Evolutionary conservation across 306 rosid genomes (phyloP), one percentile per base, ranked within the genome.

Genomic region (Phaseolus lunatus): DNA sequence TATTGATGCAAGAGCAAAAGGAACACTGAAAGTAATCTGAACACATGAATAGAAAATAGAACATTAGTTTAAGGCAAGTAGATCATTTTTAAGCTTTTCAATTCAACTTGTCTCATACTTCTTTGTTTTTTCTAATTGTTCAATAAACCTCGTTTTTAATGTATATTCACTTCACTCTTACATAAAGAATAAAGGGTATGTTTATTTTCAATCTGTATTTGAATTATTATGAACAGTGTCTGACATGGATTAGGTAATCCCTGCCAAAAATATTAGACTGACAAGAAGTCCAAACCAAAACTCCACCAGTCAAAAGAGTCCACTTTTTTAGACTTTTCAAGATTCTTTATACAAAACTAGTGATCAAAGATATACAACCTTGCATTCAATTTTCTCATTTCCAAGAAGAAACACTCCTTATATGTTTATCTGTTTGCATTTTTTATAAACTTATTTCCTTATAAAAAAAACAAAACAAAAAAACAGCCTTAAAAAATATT

Each of bases 1-100:
- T 39, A 93, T 92, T 5, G 97, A 92, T 12, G 97, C 93, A 23
- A 92, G 67, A 8, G 97, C 95, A 41, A 88, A 90, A 0, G 97
- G 98, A 64, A 91, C 84, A 52, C 96, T 91, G 80, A 7, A 91
- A 8, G 90, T 92, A 70, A 88, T 78, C 95, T 92, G 84, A 1
- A 75, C 47, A 61, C 24, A 33, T n/a, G 9, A 9, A 37, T 9
- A 61, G 20, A 4, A 61, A 61, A 16, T 5, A 29, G 23, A 2
- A 5, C 9, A 31, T 61, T 61, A 61, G 67, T 61, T 58, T 58
- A 58, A 23, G 3, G 35, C 64, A 57, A 57, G 18, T 57, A 15
- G 27, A 53, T 56, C n/a, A 23, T 27, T 31, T 15, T 29, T 39
- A 61, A 31, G 44, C 14, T 31, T 29, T 31, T 27, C 44, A 29